Base-by-base conservation (phyloP, 306 rosid genomes). In the Vigna hirtella region DNA sequence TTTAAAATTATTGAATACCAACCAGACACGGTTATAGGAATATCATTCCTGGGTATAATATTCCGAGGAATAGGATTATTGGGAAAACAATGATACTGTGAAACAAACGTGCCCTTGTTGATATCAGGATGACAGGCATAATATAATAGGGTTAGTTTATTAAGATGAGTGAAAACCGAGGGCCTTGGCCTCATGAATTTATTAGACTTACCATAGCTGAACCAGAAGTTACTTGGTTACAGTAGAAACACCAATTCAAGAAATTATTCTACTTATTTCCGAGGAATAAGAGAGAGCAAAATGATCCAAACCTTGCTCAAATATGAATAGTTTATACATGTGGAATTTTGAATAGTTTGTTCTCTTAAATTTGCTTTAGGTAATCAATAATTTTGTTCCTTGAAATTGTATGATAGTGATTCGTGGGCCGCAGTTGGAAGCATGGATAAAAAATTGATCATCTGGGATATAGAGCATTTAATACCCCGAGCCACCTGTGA, bases 361-460 rank as follows among this genome's bases (percentile, higher is more conserved):
- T 22, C 24, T 80, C 59, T 50, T 64, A 28, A 30, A 73, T 17
- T 74, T 34, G 45, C 59, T 66, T 18, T 4, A 50, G 58, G 53
- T 43, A 45, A 42, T 59, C 47, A 58, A 17, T 67, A 36, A 68
- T 18, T 64, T 72, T 50, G 38, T 83, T 45, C 62, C 76, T 76
- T 51, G 10, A 74, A 83, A 79, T 78, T 69, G 62, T 83, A 68
- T 70, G 42, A 66, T 73, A 93, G 98, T 83, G 83, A 55, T 73
- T 77, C 85, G 9, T 93, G 96, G 99, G 97, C 88, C 14, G 97
- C 93, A 56, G 82, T 90, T 67, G 99, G 99, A 51, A 58, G 98
- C 76, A 78, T 95, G 98, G 99, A 95, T 83, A 53, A 73, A 7
- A 91, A 85, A 81, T 87, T 95, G 56, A 45, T 84, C 38, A 86